phyloP scores from a whole-genome alignment of 768 basidiomycete genomes.

The Mycena amicta region DNA sequence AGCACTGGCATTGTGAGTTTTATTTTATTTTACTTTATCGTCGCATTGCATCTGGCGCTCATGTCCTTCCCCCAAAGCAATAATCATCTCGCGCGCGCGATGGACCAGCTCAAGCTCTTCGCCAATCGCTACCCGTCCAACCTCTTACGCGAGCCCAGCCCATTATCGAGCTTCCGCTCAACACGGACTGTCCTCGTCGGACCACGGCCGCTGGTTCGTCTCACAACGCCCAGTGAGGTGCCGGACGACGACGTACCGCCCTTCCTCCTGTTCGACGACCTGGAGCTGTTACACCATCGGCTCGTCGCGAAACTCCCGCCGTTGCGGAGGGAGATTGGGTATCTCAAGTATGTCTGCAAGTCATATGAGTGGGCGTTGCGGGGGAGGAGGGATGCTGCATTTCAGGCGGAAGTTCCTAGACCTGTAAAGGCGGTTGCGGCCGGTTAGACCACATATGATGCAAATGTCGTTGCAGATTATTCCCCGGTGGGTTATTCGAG shows the following conservation, averaged over 20 bases:
- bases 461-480: no score
- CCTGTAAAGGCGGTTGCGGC: not conserved
- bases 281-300: conserved; percentile 79
- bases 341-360: conserved; percentile 73
- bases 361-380: conserved; percentile 72
- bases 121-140: conserved; percentile 64
- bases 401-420: conserved; percentile 30
- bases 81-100: conserved; percentile 51
- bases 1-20: conserved; percentile 59
- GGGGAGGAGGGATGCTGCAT: conserved; percentile 55
- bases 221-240: conserved; percentile 58
- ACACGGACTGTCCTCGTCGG: conserved; percentile 59
- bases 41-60: conserved; percentile 5
- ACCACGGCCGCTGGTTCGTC: conserved; percentile 68
- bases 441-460: not conserved
- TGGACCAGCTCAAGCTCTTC: conserved; percentile 64
- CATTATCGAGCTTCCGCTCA: conserved; percentile 55
- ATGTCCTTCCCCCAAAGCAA: conserved; percentile 37
- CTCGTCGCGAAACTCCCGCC: conserved; percentile 47
- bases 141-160: conserved; percentile 41
- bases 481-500: no score
- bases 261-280: conserved; percentile 70
- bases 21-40: conserved; percentile 2
- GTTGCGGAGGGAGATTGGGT: conserved; percentile 55
- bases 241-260: conserved; percentile 84